Evolutionary conservation across 129 eudicot species (phyloP), one percentile per base, ranked within the genome.

Genomic region (Sambucus nigra): DNA sequence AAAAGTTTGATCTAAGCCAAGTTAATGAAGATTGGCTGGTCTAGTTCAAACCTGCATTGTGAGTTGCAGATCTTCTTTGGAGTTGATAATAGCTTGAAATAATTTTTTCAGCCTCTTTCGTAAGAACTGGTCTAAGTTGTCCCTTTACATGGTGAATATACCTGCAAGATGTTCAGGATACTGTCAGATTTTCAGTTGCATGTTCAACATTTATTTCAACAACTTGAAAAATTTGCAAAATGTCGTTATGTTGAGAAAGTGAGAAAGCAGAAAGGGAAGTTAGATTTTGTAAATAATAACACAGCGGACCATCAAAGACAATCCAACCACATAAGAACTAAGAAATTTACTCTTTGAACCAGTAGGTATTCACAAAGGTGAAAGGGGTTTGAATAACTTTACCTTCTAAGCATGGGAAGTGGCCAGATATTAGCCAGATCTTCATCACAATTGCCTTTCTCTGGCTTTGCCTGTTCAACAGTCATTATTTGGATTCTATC

Each of bases 71-170:
- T 77, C 87, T 79, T 77, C 99, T 71, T 73, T 91, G 99, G 47
- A 82, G 87, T 64, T 91, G 95, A 73, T 91, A 91, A 73, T 91
- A 91, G 62, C 80, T 74, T 29, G 95, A 82, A 56, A 91, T 91
- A 26, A 91, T 76, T 48, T 66, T 72, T 72, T 91, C 99, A 24
- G 99, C 99, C 26, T 86, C 99, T 66, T 75, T 76, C 9, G 87
- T 82, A 26, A 91, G 74, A 62, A 77, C 77, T 52, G 99, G 99
- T 65, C 75, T 86, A 54, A 91, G 79, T 51, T 77, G 57, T 40
- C 87, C 86, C 61, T 70, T 91, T 29, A 91, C 99, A 75, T 26
- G 86, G 47, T 79, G 88, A 45, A 86, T 82, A 52, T 91, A 91
- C 81, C 93, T 86, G 49, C 66, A 73, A 64, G 25, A 51, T 19